Conservation (phyloP, 179 eudicot genomes). For the Beta lomatogona region DNA sequence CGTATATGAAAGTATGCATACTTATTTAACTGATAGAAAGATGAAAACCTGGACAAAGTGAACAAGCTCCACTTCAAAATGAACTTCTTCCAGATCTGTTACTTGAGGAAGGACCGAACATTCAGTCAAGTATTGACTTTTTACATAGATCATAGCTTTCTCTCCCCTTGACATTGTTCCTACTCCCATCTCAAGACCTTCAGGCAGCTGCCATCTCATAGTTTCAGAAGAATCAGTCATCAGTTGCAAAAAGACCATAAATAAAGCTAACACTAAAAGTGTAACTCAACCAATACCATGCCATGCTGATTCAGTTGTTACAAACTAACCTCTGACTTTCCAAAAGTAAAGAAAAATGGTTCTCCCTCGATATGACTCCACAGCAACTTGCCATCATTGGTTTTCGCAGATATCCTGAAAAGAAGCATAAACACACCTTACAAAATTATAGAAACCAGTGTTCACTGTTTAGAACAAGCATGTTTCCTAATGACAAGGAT, state of each 20-base stretch:
- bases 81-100: conserved; percentile 69
- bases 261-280: background rate
- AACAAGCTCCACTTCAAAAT: conserved; percentile 91
- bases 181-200: conserved; percentile 97
- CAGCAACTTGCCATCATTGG: conserved; percentile 70
- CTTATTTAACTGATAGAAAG: background rate
- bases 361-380: conserved; percentile 68
- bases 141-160: conserved; percentile 81
- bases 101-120: conserved; percentile 57
- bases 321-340: conserved; percentile 79
- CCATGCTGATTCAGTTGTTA: conserved; percentile 9
- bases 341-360: conserved; percentile 79
- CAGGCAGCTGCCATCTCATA: conserved; percentile 59
- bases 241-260: background rate
- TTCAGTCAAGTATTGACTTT: conserved; percentile 55
- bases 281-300: background rate
- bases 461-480: background rate
- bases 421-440: conserved; percentile 4
- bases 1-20: background rate
- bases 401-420: conserved; percentile 79
- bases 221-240: conserved; percentile 18
- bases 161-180: conserved; percentile 94
- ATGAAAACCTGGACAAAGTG: conserved; percentile 89
- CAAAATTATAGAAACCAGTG: background rate
- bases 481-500: background rate